Evolutionary conservation across 2,329 filamentous ascomycete species (phyloP).

Genomic region (Pseudogymnoascus sp.): DNA sequence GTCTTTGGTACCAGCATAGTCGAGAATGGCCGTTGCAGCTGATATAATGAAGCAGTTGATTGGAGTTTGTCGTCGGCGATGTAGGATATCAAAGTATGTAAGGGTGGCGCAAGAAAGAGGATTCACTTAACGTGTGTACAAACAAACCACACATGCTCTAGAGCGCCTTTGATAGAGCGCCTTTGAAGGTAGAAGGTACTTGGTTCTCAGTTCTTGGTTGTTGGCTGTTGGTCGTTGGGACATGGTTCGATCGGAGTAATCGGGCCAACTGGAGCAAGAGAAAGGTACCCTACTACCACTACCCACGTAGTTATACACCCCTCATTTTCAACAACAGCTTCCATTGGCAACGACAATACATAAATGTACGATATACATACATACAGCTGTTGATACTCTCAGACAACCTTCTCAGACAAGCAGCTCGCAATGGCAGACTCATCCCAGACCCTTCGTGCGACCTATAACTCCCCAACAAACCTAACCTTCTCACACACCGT

Average conservation of each 20-base stretch:
- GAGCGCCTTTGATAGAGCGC: not conserved
- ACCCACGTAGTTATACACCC: not conserved
- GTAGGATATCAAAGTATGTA: not conserved
- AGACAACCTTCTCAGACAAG: not conserved
- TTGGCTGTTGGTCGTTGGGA: not conserved
- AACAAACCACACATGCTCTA: not conserved
- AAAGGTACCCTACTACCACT: not conserved
- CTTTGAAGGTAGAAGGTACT: not conserved
- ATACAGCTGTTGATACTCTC: not conserved
- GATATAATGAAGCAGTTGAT: not conserved
- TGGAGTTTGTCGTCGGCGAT: not conserved
- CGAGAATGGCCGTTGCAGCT: not conserved
- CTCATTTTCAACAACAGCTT: not conserved
- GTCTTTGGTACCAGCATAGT: not conserved
- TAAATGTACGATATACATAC: not conserved
- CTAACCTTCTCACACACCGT: conserved; percentile 37
- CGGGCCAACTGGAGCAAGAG: not conserved
- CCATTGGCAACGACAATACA: not conserved
- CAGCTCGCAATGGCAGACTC: conserved; percentile 4
- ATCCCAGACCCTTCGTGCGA: conserved; percentile 34
- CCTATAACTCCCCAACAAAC: conserved; percentile 46
- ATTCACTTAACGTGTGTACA: not conserved
- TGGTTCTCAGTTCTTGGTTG: not conserved
- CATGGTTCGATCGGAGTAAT: conserved; percentile 1
- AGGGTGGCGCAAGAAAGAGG: not conserved